These are phyloP conservation scores for Opeltia flavorubescens DNA, from an alignment of 495 filamentous ascomycete genomes.

Conservation along the genomic window DNA sequence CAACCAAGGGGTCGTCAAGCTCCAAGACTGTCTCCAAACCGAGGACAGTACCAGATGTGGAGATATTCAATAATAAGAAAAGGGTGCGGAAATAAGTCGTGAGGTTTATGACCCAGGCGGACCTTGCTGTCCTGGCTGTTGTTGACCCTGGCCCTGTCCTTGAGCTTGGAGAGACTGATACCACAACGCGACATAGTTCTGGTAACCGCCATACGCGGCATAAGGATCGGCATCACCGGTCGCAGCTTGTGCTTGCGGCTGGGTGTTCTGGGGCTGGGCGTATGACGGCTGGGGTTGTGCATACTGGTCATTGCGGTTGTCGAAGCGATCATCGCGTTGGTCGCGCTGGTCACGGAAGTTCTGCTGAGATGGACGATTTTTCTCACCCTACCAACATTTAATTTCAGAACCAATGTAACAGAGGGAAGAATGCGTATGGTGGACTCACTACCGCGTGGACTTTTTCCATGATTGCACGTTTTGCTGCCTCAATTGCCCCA, in stretches of 20 bases:
- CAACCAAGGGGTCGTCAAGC: too few species aligned
- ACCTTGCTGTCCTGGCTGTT: conserved; percentile 1
- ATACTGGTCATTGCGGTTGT: conserved; percentile 29
- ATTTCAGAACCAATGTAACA: conserved; percentile 4
- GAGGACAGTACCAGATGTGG: too few species aligned
- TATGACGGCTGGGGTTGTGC: conserved; percentile 21
- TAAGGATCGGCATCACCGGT: conserved; percentile 48
- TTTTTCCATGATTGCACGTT: conserved; percentile 69
- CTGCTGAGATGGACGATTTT: conserved; percentile 23
- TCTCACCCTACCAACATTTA: conserved; percentile 35
- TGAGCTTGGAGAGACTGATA: conserved; percentile 40
- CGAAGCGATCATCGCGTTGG: conserved; percentile 27
- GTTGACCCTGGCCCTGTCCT: conserved; percentile 24
- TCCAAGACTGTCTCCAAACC: too few species aligned
- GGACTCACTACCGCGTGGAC: conserved; percentile 60
- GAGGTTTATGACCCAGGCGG: conserved; percentile 1
- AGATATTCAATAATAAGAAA: too few species aligned
- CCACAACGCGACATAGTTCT: conserved; percentile 49
- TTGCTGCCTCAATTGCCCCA: conserved; percentile 59
- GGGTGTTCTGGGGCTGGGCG: conserved; percentile 18
- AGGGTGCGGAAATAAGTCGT: too few species aligned
- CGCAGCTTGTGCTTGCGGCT: conserved; percentile 20
- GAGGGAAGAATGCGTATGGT: not conserved
- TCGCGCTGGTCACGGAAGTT: too few species aligned
- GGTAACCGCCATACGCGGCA: conserved; percentile 51